Percentiles rank a stretch among this genome's conserved stretches.
Evolutionary conservation across 768 basidiomycete species (phyloP).

Genomic region (Cytidiella melzeri): DNA sequence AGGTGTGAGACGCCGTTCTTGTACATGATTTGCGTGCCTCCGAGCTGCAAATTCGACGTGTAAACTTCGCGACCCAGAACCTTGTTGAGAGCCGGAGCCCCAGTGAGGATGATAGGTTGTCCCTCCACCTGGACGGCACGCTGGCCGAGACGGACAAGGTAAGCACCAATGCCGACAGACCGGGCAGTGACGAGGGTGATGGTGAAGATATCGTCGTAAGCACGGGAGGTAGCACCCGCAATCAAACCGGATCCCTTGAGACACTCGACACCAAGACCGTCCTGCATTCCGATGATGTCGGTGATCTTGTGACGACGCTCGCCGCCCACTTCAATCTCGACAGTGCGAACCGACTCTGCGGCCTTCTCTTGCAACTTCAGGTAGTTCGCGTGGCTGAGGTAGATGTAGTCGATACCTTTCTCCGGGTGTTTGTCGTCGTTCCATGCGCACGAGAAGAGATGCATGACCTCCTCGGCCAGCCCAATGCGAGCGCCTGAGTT

Average conservation of each 20-base stretch:
- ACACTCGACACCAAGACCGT: slow-evolving; percentile 95
- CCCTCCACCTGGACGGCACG: slow-evolving; percentile 98
- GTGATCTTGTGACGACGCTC: slow-evolving; percentile 92
- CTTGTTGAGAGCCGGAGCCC: slow-evolving; percentile 95
- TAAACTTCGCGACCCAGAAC: slow-evolving; percentile 98
- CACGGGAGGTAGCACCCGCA: slow-evolving; percentile 96
- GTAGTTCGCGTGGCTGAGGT: slow-evolving; percentile 89
- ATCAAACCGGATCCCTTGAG: slow-evolving; percentile 96
- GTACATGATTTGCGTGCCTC: slow-evolving; percentile 99
- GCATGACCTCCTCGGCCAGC: slow-evolving; percentile 85
- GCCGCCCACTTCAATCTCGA: slow-evolving; percentile 79
- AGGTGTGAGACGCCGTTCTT: slow-evolving; percentile 99
- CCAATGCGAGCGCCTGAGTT: slow-evolving; percentile 98
- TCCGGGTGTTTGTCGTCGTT: slow-evolving; percentile 75
- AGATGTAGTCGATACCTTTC: slow-evolving; percentile 94
- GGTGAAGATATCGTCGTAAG: slow-evolving; percentile 99
- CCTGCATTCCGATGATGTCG: slow-evolving; percentile 94
- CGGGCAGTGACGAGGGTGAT: slow-evolving; percentile 98
- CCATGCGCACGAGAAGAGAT: slow-evolving; percentile 90
- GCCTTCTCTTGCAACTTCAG: slow-evolving; percentile 88
- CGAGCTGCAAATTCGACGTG: slow-evolving; percentile 96
- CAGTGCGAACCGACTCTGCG: slow-evolving; percentile 66
- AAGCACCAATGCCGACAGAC: slow-evolving; percentile 98
- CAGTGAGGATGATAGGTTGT: slow-evolving; percentile 98
- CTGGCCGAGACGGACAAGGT: slow-evolving; percentile 96